Evolutionary conservation across 202 grass and related monocot species (phyloP), one percentile per base, ranked within the genome.

Genomic region (Schoenoplectus triqueter): DNA sequence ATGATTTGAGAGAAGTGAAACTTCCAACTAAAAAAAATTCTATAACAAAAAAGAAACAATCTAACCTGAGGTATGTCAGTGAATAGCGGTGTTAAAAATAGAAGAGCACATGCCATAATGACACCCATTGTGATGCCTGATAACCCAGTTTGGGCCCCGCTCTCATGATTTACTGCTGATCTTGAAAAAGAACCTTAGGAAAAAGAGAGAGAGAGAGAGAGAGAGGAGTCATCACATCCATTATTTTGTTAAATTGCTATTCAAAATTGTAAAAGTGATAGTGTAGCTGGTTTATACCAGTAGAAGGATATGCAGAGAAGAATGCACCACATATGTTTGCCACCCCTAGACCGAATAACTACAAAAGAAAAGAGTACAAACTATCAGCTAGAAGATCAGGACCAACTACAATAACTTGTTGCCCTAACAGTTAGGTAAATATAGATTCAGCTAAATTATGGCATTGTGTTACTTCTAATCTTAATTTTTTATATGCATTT

Each of bases 81-180:
- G 86, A 95, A 98, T 87, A 98, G 87, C 84, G 92, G 92, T 61
- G 95, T 98, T 90, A 98, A 85, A 93, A 98, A 98, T 76, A 95
- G 86, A 86, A 98, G 92, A 84, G 91, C 87, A 80, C 95, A 76
- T 51, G 80, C 19, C 88, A 98, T 98, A 83, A 98, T 93, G 90
- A 92, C 83, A 80, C 91, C 92, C 95, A 98, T 98, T 90, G 84
- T 86, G 20, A 98, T 95, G 86, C 92, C 92, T 57, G 95, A 98
- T 87, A 98, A 89, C 61, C 95, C 92, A 48, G 91, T 92, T 83
- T 79, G 88, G 82, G 95, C 95, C 41, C 91, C 92, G 54, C 92
- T 95, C 88, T 98, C 95, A 88, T 98, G 90, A 92, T 98, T 98
- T 64, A 98, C 95, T 74, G 92, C 95, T 86, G 95, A 95, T 74